Evolutionary conservation across 495 filamentous ascomycete species (phyloP).

Genomic region (Xylaria curta): DNA sequence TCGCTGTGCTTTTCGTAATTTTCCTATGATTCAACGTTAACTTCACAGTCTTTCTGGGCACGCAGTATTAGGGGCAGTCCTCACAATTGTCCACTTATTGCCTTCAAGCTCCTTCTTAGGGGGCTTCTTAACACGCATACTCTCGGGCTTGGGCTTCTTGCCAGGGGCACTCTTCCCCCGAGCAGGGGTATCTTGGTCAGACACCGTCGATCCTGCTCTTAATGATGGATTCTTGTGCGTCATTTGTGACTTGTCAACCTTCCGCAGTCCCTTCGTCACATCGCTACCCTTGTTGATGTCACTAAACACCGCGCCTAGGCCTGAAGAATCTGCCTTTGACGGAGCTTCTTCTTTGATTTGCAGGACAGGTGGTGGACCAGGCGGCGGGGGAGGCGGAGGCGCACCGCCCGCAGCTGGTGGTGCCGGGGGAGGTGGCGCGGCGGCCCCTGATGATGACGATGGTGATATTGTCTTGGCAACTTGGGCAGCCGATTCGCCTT

Average conservation of each 20-base stretch:
- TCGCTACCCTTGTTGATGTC: conserved; percentile 86
- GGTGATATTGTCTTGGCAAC: conserved; percentile 57
- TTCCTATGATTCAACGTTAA: conserved; percentile 59
- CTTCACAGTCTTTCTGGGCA: not conserved
- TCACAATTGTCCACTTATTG: conserved; percentile 90
- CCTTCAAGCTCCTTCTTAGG: conserved; percentile 90
- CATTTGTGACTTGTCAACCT: conserved; percentile 93
- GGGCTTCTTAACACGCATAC: conserved; percentile 91
- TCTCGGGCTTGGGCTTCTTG: conserved; percentile 93
- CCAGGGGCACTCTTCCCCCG: conserved; percentile 81
- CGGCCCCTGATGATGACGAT: conserved; percentile 24
- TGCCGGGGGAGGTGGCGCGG: conserved; percentile 45
- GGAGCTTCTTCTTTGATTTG: conserved; percentile 53
- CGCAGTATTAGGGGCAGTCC: conserved; percentile 15
- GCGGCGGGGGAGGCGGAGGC: conserved; percentile 81
- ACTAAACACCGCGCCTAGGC: conserved; percentile 85
- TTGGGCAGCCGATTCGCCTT: conserved; percentile 77
- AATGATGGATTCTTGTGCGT: conserved; percentile 98
- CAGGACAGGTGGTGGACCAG: conserved; percentile 60
- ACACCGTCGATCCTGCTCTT: conserved; percentile 73
- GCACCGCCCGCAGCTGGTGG: conserved; percentile 64
- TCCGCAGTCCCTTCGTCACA: conserved; percentile 85
- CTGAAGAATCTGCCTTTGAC: conserved; percentile 48
- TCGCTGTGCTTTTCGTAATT: conserved; percentile 82
- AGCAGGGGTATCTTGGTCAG: conserved; percentile 60